Conservation (phyloP, 2,329 filamentous ascomycete species). For the Diaporthe batatas region DNA sequence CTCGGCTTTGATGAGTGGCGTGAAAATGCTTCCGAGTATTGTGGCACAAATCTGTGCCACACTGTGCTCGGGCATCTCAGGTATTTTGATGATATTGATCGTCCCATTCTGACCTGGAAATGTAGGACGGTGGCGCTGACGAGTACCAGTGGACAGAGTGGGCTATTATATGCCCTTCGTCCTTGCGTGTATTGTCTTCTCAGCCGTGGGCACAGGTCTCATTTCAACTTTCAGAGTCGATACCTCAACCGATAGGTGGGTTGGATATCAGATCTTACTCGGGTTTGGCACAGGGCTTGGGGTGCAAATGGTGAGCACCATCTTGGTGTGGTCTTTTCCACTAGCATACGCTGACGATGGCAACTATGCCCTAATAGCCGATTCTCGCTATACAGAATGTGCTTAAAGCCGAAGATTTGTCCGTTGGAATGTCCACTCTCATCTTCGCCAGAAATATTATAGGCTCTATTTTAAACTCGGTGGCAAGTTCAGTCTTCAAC, state of each 20-base stretch:
- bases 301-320: constrained; percentile 21
- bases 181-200: neutral
- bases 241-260: constrained; percentile 9
- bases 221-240: constrained; percentile 9
- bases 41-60: constrained; percentile 4
- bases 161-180: constrained; percentile 1
- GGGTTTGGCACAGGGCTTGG: constrained; percentile 22
- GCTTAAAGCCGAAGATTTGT: neutral
- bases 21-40: constrained; percentile 16
- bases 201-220: neutral
- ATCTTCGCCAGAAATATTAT: constrained; percentile 4
- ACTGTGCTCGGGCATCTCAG: neutral
- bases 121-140: neutral
- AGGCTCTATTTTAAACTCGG: neutral
- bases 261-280: constrained; percentile 23
- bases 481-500: neutral
- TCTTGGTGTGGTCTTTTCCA: neutral
- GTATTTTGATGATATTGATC: neutral
- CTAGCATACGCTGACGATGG: neutral
- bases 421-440: constrained; percentile 9
- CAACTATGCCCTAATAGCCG: neutral
- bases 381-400: constrained; percentile 12
- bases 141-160: neutral
- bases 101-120: neutral
- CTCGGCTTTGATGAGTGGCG: constrained; percentile 4